A percentile compares a stretch with the other conserved stretches of the same genome.
These are phyloP conservation scores for Xanthoceras sorbifolium DNA, from an alignment of 345 rosid genomes.

Conservation along the genomic window DNA sequence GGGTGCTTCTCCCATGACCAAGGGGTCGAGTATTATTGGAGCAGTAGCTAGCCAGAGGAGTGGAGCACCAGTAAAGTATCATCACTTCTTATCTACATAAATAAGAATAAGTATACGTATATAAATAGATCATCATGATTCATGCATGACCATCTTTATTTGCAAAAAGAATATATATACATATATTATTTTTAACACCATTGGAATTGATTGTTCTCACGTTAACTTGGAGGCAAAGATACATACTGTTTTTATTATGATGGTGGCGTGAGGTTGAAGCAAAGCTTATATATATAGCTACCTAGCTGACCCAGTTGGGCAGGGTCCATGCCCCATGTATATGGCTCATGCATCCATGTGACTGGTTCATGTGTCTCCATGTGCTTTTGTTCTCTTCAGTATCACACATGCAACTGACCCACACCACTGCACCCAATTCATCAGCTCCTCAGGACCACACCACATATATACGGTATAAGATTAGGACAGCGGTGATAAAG, in stretches of 20 bases:
- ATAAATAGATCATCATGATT: background rate
- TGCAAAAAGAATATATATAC: background rate
- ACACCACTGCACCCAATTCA: too few species aligned
- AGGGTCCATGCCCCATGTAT: conserved; percentile 18
- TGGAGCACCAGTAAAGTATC: conserved; percentile 14
- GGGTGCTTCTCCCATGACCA: background rate
- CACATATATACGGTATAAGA: too few species aligned
- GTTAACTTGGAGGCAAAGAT: conserved; percentile 39
- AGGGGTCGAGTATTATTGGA: background rate
- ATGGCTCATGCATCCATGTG: background rate
- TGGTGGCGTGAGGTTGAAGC: conserved; percentile 30
- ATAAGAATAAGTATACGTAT: background rate
- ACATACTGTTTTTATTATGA: conserved; percentile 1
- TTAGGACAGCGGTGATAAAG: background rate
- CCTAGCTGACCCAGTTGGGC: background rate
- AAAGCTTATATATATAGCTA: too few species aligned
- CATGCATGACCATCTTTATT: background rate
- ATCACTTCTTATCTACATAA: background rate
- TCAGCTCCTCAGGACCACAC: background rate
- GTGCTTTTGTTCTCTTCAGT: conserved; percentile 23
- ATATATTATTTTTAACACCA: background rate
- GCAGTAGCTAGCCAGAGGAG: conserved; percentile 4
- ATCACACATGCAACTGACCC: background rate
- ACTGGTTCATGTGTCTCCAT: conserved; percentile 30
- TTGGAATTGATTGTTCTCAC: conserved; percentile 26